A percentile compares a stretch with the other conserved stretches of the same genome.
phyloP scores from a whole-genome alignment of 1,284 basidiomycete genomes.

The Tylopilus sp. region DNA sequence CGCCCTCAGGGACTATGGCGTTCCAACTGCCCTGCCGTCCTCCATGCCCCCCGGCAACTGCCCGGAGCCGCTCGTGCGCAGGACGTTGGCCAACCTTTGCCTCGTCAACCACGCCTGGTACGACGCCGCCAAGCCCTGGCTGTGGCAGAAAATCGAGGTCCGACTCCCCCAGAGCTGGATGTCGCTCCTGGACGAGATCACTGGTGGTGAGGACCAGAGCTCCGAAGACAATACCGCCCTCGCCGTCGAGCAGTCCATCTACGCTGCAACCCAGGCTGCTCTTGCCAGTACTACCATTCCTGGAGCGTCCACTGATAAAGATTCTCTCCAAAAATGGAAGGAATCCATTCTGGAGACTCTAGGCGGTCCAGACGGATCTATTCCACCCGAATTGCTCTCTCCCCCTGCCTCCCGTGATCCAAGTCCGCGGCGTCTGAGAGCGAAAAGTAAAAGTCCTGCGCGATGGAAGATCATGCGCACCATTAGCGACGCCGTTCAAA shows the following conservation, averaged over 20 bases:
- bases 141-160: constrained; percentile 78
- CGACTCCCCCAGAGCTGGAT: constrained; percentile 77
- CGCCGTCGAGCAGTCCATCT: constrained; percentile 63
- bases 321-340: constrained; percentile 53
- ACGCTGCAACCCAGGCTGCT: constrained; percentile 60
- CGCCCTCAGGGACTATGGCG: constrained; percentile 40
- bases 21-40: constrained; percentile 65
- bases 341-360: constrained; percentile 61
- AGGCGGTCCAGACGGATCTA: constrained; percentile 59
- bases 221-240: constrained; percentile 55
- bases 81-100: constrained; percentile 65
- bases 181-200: constrained; percentile 71
- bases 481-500: constrained; percentile 71
- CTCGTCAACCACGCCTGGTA: constrained; percentile 73
- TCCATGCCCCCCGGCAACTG: constrained; percentile 66
- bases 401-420: constrained; percentile 77
- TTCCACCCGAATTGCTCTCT: constrained; percentile 70
- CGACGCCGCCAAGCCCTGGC: constrained; percentile 75
- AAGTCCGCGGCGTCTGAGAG: constrained; percentile 67
- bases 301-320: constrained; percentile 37
- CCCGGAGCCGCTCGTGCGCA: constrained; percentile 61
- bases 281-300: constrained; percentile 42
- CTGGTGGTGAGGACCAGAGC: constrained; percentile 59
- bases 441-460: constrained; percentile 75
- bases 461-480: constrained; percentile 77